Evolutionary conservation across 2,329 filamentous ascomycete genomes (phyloP).

Genomic region (Sarocladiaceae sp.): DNA sequence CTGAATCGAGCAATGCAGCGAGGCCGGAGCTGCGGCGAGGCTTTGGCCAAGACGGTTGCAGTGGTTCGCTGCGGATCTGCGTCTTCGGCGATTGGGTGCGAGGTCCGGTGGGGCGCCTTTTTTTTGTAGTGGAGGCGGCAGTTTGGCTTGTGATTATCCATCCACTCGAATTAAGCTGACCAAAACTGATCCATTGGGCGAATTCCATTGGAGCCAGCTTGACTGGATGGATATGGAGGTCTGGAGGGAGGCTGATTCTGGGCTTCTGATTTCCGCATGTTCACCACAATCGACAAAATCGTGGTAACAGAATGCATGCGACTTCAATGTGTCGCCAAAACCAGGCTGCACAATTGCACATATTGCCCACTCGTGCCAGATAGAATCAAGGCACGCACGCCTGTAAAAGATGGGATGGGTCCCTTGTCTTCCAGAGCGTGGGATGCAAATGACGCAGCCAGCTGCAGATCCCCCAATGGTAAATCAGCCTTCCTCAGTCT

Average conservation of each 20-base stretch:
- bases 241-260: background rate
- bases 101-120: slow-evolving; percentile 1
- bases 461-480: slow-evolving; percentile 5
- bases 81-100: slow-evolving; percentile 2
- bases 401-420: background rate
- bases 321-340: background rate
- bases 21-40: background rate
- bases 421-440: background rate
- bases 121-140: background rate
- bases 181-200: background rate
- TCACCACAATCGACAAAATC: no score
- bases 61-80: slow-evolving; percentile 4
- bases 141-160: slow-evolving; percentile 7
- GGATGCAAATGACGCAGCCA: slow-evolving; percentile 10
- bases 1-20: slow-evolving; percentile 2
- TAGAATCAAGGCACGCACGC: background rate
- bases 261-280: no score
- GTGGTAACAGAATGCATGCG: no score
- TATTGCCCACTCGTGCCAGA: background rate
- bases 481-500: background rate
- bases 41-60: slow-evolving; percentile 3
- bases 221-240: no score
- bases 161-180: background rate
- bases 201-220: no score
- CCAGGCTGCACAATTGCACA: background rate